A percentile compares a stretch with the other conserved stretches of the same genome.
phyloP scores from a whole-genome alignment of 1,284 basidiomycete species.

The Termitomyces sp. region DNA sequence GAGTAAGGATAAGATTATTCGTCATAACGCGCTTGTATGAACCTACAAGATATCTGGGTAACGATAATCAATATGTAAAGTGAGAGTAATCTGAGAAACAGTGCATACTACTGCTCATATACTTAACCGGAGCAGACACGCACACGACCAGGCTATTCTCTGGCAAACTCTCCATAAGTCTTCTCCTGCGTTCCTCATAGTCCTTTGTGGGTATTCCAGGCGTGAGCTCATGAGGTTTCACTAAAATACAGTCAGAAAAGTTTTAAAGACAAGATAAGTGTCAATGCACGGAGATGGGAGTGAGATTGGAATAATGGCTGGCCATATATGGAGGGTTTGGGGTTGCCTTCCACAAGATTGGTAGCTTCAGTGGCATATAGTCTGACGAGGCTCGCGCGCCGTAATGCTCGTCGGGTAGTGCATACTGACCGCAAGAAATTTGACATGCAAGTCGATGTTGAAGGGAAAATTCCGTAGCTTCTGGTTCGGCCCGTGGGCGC shows the following conservation, averaged over 20 bases:
- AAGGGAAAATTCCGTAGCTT: too few species aligned
- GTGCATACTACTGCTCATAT: slow-evolving; percentile 78
- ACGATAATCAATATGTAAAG: neutral
- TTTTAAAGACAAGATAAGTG: neutral
- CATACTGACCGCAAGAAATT: slow-evolving; percentile 16
- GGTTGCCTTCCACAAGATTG: slow-evolving; percentile 13
- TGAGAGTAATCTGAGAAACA: neutral
- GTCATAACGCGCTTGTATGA: neutral
- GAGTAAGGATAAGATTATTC: neutral
- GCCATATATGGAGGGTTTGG: slow-evolving; percentile 67
- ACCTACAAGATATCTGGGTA: slow-evolving; percentile 47
- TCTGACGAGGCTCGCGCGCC: slow-evolving; percentile 7
- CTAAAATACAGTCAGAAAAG: slow-evolving; percentile 22
- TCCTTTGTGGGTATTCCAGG: slow-evolving; percentile 81
- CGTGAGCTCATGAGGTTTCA: slow-evolving; percentile 68
- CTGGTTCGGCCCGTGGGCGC: too few species aligned
- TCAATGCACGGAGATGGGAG: slow-evolving; percentile 63
- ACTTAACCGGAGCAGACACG: slow-evolving; percentile 78
- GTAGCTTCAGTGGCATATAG: slow-evolving; percentile 34
- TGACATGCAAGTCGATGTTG: slow-evolving; percentile 13
- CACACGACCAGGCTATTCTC: slow-evolving; percentile 77
- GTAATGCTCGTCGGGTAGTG: slow-evolving; percentile 14
- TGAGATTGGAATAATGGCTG: slow-evolving; percentile 77
- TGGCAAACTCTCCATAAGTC: slow-evolving; percentile 76
- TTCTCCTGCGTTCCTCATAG: slow-evolving; percentile 74